These are phyloP conservation scores for Lithospermum erythrorhizon DNA, from an alignment of 257 asterid species.

Conservation along the genomic window DNA sequence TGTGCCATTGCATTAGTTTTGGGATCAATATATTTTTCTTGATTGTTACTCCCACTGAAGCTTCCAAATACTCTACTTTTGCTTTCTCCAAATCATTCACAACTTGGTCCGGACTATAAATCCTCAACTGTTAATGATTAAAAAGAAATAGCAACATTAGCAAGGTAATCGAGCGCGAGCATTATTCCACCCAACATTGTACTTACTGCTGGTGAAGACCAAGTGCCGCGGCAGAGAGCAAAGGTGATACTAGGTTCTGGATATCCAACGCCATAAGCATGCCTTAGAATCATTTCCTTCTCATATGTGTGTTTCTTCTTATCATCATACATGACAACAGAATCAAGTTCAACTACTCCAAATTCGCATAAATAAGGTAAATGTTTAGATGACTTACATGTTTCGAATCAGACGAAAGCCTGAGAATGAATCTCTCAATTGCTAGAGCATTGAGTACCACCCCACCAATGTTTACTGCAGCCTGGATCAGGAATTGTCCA, in stretches of 20 bases:
- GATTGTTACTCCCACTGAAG: constrained; percentile 66
- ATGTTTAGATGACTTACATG: constrained; percentile 32
- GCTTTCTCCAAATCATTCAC: constrained; percentile 81
- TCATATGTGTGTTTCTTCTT: constrained; percentile 47
- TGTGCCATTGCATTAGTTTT: constrained; percentile 69
- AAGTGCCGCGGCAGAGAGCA: constrained; percentile 85
- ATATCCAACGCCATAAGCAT: constrained; percentile 69
- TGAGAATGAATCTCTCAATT: constrained; percentile 74
- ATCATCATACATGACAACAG: no score
- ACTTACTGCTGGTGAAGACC: constrained; percentile 98
- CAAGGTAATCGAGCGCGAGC: not conserved
- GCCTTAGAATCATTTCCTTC: constrained; percentile 63
- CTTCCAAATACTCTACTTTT: constrained; percentile 81
- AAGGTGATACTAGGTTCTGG: constrained; percentile 91
- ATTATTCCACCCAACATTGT: not conserved
- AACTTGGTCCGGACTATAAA: constrained; percentile 56
- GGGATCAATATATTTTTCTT: constrained; percentile 71
- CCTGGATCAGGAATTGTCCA: constrained; percentile 32
- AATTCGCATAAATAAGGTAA: not conserved
- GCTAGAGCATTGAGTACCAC: constrained; percentile 63
- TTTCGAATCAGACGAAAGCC: constrained; percentile 59
- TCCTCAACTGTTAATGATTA: constrained; percentile 41
- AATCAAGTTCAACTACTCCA: no score
- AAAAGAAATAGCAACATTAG: not conserved
- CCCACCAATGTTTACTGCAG: constrained; percentile 65